These are phyloP conservation scores for Curvularia sp. DNA, from an alignment of 2,329 filamentous ascomycete species.

Conservation along the genomic window DNA sequence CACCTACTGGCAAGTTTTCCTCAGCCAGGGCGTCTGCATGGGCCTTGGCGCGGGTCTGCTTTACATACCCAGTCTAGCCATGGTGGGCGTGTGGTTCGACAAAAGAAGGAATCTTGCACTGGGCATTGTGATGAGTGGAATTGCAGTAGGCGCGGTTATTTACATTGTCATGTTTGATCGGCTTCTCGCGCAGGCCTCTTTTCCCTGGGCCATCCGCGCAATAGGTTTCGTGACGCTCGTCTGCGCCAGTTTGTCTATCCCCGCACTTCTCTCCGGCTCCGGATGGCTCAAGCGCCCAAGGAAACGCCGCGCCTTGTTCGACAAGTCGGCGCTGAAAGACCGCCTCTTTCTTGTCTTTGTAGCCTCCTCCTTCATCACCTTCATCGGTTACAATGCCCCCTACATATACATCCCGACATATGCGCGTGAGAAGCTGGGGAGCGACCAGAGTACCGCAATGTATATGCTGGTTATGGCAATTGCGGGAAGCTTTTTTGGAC, in stretches of 20 bases:
- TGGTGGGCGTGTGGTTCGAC: conserved; percentile 48
- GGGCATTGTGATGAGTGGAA: conserved; percentile 49
- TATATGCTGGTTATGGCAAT: conserved; percentile 46
- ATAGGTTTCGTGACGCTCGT: conserved; percentile 47
- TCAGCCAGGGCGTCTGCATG: conserved; percentile 62
- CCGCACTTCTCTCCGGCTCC: conserved; percentile 45
- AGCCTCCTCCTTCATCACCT: conserved; percentile 42
- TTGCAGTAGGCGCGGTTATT: conserved; percentile 48
- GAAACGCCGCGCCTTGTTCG: conserved; percentile 44
- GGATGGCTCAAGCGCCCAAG: conserved; percentile 35
- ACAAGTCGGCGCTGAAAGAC: conserved; percentile 44
- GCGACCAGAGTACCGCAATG: conserved; percentile 38
- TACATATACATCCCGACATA: conserved; percentile 51
- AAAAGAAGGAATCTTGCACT: conserved; percentile 44
- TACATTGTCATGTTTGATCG: conserved; percentile 49
- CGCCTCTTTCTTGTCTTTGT: conserved; percentile 48
- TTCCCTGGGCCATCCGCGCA: conserved; percentile 47
- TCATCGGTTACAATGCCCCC: conserved; percentile 48
- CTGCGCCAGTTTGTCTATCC: conserved; percentile 42
- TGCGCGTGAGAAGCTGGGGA: conserved; percentile 39
- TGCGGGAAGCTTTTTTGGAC: conserved; percentile 47
- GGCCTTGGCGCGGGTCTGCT: conserved; percentile 46
- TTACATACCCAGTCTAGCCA: conserved; percentile 48
- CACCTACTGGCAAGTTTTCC: conserved; percentile 62
- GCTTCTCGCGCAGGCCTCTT: conserved; percentile 36